Conservation (phyloP, 371 early-diverging fungal species). For the Mortierella sp. region DNA sequence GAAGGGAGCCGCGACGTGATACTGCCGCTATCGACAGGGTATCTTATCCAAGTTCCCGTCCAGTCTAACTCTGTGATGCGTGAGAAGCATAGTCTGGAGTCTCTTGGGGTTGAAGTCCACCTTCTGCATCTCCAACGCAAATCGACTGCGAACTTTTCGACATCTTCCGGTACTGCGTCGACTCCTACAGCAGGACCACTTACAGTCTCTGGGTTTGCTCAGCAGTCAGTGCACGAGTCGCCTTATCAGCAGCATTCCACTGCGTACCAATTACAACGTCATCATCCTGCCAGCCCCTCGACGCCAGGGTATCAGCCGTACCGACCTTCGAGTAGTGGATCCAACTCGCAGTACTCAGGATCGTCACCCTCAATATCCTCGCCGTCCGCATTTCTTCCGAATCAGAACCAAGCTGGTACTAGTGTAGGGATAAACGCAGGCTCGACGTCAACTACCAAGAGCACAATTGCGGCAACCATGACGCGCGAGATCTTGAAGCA, state of each 20-base stretch:
- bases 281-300: slow-evolving; percentile 9
- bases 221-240: slow-evolving; percentile 7
- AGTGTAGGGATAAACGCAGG: neutral
- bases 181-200: neutral
- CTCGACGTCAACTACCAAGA: slow-evolving; percentile 4
- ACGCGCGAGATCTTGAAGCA: slow-evolving; percentile 68
- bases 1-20: slow-evolving; percentile 54
- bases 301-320: slow-evolving; percentile 11
- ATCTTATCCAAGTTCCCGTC: slow-evolving; percentile 61
- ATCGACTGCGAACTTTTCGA: neutral
- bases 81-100: slow-evolving; percentile 59
- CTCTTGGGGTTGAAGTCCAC: slow-evolving; percentile 62
- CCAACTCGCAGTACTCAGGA: slow-evolving; percentile 13
- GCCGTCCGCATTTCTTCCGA: slow-evolving; percentile 1
- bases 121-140: slow-evolving; percentile 36
- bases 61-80: slow-evolving; percentile 56
- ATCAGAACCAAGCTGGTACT: neutral
- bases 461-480: slow-evolving; percentile 33
- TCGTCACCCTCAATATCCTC: slow-evolving; percentile 18
- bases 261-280: slow-evolving; percentile 27
- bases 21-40: slow-evolving; percentile 70
- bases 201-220: neutral
- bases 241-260: slow-evolving; percentile 20
- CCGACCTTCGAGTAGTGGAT: slow-evolving; percentile 2
- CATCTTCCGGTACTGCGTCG: neutral